Evolutionary conservation across 441 rosid species (phyloP).

Genomic region (Gossypium schwendimanii): DNA sequence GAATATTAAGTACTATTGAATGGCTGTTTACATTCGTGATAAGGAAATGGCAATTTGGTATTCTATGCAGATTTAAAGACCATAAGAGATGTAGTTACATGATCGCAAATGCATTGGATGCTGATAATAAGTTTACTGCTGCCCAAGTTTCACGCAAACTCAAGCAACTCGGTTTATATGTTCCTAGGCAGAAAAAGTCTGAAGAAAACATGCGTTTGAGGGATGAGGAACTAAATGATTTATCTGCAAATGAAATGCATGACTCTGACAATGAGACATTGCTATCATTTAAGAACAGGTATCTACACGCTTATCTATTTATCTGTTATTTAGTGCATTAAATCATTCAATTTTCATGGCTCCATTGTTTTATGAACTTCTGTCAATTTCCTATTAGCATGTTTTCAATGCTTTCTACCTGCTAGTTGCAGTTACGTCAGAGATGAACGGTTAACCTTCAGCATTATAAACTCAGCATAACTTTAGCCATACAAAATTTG

Average conservation of each 20-base stretch:
- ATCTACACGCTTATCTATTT: conserved; percentile 11
- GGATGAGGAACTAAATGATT: conserved; percentile 42
- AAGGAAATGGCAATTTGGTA: not conserved
- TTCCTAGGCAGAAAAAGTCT: conserved; percentile 37
- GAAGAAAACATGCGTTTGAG: conserved; percentile 36
- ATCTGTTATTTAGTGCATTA: not conserved
- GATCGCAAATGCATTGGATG: conserved; percentile 72
- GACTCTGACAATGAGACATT: conserved; percentile 62
- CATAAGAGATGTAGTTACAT: conserved; percentile 67
- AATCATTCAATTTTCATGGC: not conserved
- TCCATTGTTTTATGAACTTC: not conserved
- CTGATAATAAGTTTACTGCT: conserved; percentile 51
- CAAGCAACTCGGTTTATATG: conserved; percentile 72
- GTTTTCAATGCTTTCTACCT: not conserved
- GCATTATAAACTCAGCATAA: conserved; percentile 1
- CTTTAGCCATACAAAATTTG: not conserved
- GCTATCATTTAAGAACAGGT: conserved; percentile 65
- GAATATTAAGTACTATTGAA: not conserved
- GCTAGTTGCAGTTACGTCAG: not conserved
- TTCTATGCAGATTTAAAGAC: conserved; percentile 60
- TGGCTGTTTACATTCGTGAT: not conserved
- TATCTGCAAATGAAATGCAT: conserved; percentile 25
- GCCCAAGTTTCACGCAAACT: conserved; percentile 77
- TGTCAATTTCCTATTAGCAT: not conserved
- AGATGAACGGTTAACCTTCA: conserved; percentile 2